Conservation (phyloP, 1,139 yeast genomes). For the Petasospora rhodanensis region DNA sequence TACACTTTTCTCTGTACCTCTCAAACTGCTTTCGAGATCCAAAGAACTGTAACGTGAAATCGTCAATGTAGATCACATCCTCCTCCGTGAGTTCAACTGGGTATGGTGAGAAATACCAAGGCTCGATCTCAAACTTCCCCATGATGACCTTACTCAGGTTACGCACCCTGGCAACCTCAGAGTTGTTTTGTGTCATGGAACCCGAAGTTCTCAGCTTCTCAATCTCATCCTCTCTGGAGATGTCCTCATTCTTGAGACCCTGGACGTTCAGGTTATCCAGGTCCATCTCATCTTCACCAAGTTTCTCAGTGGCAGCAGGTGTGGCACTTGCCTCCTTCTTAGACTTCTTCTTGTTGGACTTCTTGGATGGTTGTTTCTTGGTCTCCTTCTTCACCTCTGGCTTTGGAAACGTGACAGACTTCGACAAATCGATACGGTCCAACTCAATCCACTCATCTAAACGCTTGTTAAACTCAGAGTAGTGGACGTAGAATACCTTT, state of each 20-base stretch:
- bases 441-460: slow-evolving; percentile 89
- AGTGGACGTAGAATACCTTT: slow-evolving; percentile 85
- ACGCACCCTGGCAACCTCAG: slow-evolving; percentile 88
- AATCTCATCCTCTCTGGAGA: slow-evolving; percentile 85
- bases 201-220: slow-evolving; percentile 90
- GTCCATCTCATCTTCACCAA: slow-evolving; percentile 70
- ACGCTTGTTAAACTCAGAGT: slow-evolving; percentile 88
- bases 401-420: slow-evolving; percentile 69
- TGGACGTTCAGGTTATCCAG: slow-evolving; percentile 82
- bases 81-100: slow-evolving; percentile 93
- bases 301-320: slow-evolving; percentile 9
- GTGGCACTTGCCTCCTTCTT: slow-evolving; percentile 23
- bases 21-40: slow-evolving; percentile 90
- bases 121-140: slow-evolving; percentile 91
- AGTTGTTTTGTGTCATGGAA: slow-evolving; percentile 85
- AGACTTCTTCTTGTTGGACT: slow-evolving; percentile 26
- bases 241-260: slow-evolving; percentile 65
- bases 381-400: slow-evolving; percentile 31
- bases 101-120: slow-evolving; percentile 98
- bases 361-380: slow-evolving; percentile 2
- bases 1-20: slow-evolving; percentile 80
- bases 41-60: slow-evolving; percentile 82
- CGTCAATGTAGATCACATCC: slow-evolving; percentile 85
- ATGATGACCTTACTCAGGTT: slow-evolving; percentile 72
- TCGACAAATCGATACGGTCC: slow-evolving; percentile 62